Base-by-base conservation (phyloP, 108 stramenopile genomes). In the Nitzschia sp. region DNA sequence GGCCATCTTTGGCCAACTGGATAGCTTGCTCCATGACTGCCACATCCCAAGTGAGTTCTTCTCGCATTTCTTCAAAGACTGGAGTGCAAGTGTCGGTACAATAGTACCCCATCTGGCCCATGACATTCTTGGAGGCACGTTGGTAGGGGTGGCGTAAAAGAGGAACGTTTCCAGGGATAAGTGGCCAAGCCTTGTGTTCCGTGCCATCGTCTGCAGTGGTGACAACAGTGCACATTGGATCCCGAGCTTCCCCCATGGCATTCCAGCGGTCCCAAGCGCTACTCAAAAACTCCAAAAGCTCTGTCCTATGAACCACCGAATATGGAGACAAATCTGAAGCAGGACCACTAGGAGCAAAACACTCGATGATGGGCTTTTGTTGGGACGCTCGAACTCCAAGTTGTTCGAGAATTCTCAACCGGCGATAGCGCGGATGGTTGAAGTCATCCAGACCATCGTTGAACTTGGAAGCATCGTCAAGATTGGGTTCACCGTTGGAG, bases 61-160 rank as follows among this genome's bases (percentile, higher is more conserved):
- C 37, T 51, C 52, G 41, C 25, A 90, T 39, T 19, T 69, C 55
- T 29, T 53, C 75, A 66, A 88, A 77, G 29, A 92, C 72, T 6
- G 89, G 92, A 3, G 89, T 93, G 62, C 78, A 70, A 0, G 52
- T 63, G 41, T 93, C 87, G 22, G 87, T 90, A 54, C 87, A 88
- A 41, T 86, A 88, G 60, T 85, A 90, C 14, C 87, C 89, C 58
- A 90, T 77, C 55, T 81, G 76, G 42, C 92, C 92, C 77, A 88
- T 81, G 24, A 88, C 86, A 75, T 81, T 86, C 26, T 51, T n/a
- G 12, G 80, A 80, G 0, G 85, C 80, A 50, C 88, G 74, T 63
- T 90, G 78, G n/a, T 59, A 51, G 7, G 58, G 48, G 0, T 79
- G 66, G 43, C 84, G 64, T 10, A 65, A 71, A 10, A 85, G 63